Base-by-base conservation (phyloP, 2,329 filamentous ascomycete genomes). In the Orbilia oligospora region DNA sequence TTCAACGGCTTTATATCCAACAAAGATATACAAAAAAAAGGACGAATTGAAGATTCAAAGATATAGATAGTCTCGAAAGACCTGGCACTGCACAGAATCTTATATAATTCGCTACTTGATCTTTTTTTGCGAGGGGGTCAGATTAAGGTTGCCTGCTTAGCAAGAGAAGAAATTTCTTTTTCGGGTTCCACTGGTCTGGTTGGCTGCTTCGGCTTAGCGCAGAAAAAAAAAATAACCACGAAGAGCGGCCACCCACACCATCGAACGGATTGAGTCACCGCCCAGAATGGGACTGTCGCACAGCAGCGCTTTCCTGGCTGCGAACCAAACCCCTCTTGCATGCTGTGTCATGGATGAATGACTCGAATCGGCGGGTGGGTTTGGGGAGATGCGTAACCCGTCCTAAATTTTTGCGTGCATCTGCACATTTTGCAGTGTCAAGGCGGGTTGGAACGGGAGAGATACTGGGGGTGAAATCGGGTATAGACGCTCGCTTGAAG, bases 111-210 rank as follows among this genome's bases (percentile, higher is more conserved):
- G 44, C 38, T 48, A n/a, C 55, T 58, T 24, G 51, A 46, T 36
- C 51, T 55, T 75, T 75, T 61, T 41, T 18, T 38, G 61, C 36
- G 49, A 51, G 41, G 73, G 61, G 41, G 75, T 78, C 68, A 48
- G 75, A 78, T 64, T 78, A 78, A 78, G 75, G 75, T 78, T 78
- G 75, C 44, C 36, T 77, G 58, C 55, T 69, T 67, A 77, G 73
- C 73, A 71, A 61, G 56, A 61, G 44, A 71, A 71, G 58, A 70
- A 61, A 69, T 61, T 72, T 70, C 53, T 76, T 76, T 61, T 70
- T 61, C 46, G 51, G 22, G 33, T 41, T 68, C 44, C 55, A 55
- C 36, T 36, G 38, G 49, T 51, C 14, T 51, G 63, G 63, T 51
- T 49, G 36, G 66, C 48, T 61, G 56, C 56, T 61, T 61, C 33